Evolutionary conservation across 148 eudicot genomes (phyloP).

Genomic region (Pouteria glomerata): DNA sequence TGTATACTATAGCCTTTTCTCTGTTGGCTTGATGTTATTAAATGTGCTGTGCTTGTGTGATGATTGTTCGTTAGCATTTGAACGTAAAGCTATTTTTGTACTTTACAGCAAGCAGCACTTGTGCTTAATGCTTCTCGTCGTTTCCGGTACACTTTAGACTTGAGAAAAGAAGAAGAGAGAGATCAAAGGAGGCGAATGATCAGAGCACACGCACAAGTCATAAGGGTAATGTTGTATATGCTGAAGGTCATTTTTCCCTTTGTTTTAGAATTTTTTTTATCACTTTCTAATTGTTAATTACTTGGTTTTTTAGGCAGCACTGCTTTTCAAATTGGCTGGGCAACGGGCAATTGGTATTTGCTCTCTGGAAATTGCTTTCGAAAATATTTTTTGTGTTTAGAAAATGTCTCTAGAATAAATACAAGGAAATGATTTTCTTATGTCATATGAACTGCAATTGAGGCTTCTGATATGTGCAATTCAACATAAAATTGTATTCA

Average conservation of each 20-base stretch:
- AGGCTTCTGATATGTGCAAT: background rate
- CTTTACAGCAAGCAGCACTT: conserved; percentile 85
- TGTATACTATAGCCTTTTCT: no score
- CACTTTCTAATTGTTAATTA: conserved; percentile 8
- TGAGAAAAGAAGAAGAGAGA: conserved; percentile 66
- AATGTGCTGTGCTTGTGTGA: background rate
- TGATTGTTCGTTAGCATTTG: conserved; percentile 1
- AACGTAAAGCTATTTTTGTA: conserved; percentile 5
- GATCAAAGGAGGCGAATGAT: conserved; percentile 78
- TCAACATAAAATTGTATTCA: background rate
- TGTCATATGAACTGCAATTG: background rate
- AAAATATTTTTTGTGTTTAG: background rate
- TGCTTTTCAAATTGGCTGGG: conserved; percentile 95
- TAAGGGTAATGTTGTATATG: conserved; percentile 45
- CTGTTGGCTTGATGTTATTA: background rate
- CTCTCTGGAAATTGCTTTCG: background rate
- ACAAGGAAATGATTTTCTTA: background rate
- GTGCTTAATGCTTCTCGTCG: conserved; percentile 95
- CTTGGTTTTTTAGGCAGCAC: conserved; percentile 59
- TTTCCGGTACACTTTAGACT: conserved; percentile 84
- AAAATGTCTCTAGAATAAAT: background rate
- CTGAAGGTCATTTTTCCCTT: background rate
- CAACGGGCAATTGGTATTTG: conserved; percentile 70
- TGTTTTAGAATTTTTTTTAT: background rate
- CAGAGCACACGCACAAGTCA: conserved; percentile 96